Base-by-base conservation (phyloP, 257 asterid species). In the Avicennia marina region DNA sequence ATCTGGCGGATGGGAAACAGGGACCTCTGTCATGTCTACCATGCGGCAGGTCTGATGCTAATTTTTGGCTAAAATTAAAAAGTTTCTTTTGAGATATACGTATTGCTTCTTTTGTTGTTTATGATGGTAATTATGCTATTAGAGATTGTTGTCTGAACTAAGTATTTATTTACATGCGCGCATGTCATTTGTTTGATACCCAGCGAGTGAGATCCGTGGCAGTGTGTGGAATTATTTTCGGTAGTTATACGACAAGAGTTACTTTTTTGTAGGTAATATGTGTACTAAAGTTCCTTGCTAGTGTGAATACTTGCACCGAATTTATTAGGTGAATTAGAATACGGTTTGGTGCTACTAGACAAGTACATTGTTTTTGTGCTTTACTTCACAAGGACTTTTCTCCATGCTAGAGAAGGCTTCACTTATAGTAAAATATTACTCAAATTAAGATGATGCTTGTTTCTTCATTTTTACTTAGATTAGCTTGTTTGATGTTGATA, bases 1-100 rank as follows among this genome's bases (percentile, higher is more conserved):
- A 74, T 67, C 68, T 86, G 83, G 94, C 85, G 12, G 85, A 80
- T 62, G 94, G 95, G 63, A 86, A 78, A 65, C 91, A 83, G 68
- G 95, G 95, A 6, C 63, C 83, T 20, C 65, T 89, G 53, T 67
- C 76, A 27, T 89, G 97, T 65, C 73, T 86, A 40, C 93, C 78
- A 46, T 89, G 97, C 63, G 72, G 67, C 76, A 81, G 95, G 95
- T 89, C 60, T 70, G 94, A 32, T 66, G 13, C 12, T 11, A 36
- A 50, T 53, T 63, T 71, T 65, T 56, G 65, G 57, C 58, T 69
- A 10, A 32, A 49, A 72, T 64, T 64, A 15, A n/a, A 12, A 43
- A 27, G 2, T 25, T 31, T 50, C 20, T 11, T 54, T 51, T 54
- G 31, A 22, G n/a, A 33, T 52, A 16, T 49, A 6, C 49, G 41